phyloP scores from a whole-genome alignment of 148 eudicot species.

The Heliamphora exappendiculata region DNA sequence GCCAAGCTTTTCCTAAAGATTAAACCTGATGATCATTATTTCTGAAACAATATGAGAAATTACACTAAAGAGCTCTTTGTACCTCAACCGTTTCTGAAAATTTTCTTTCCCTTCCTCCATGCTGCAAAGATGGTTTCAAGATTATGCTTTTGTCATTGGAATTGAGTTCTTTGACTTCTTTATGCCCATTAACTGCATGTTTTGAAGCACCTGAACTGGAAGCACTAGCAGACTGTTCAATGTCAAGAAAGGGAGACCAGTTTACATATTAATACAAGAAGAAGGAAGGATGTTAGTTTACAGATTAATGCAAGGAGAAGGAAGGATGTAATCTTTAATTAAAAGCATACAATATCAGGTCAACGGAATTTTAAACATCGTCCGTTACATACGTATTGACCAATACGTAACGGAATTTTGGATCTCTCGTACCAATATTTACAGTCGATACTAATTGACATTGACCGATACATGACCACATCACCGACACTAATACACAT shows the following conservation, averaged over 20 bases:
- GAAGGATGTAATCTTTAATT: too few species aligned
- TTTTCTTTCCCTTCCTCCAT: not conserved
- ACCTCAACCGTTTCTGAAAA: slow-evolving; percentile 10
- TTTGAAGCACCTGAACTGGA: slow-evolving; percentile 9
- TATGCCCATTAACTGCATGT: not conserved
- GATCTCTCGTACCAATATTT: too few species aligned
- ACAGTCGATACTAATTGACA: too few species aligned
- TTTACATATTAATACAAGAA: not conserved
- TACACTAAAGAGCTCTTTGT: not conserved
- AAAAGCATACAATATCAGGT: too few species aligned
- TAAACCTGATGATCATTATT: not conserved
- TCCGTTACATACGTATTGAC: too few species aligned
- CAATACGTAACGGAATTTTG: too few species aligned
- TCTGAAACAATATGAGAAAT: not conserved
- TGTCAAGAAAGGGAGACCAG: not conserved
- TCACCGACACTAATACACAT: too few species aligned
- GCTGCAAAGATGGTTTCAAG: not conserved
- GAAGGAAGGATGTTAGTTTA: not conserved
- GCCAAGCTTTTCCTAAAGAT: not conserved
- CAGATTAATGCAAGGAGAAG: too few species aligned
- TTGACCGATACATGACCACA: too few species aligned
- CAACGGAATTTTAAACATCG: too few species aligned
- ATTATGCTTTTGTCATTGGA: not conserved
- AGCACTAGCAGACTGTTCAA: slow-evolving; percentile 13
- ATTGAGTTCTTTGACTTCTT: not conserved